These are phyloP conservation scores for Penicillium brevicompactum DNA, from an alignment of 2,329 filamentous ascomycete genomes.

Conservation along the genomic window DNA sequence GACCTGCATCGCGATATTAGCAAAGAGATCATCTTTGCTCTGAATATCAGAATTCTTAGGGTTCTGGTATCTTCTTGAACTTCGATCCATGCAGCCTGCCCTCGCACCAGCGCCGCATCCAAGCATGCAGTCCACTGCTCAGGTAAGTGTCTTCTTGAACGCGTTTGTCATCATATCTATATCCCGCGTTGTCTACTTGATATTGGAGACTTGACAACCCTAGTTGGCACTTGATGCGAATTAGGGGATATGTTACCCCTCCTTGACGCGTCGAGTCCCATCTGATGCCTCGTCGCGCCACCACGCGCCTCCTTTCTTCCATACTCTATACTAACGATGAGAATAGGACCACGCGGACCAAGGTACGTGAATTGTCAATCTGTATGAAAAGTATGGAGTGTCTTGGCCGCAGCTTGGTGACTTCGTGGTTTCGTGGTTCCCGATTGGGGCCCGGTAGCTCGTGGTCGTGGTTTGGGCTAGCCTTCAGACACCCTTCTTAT, in stretches of 20 bases:
- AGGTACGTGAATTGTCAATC: slow-evolving; percentile 36
- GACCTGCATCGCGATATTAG: slow-evolving; percentile 20
- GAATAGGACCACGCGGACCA: slow-evolving; percentile 48
- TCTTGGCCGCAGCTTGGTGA: background rate
- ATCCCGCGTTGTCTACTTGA: slow-evolving; percentile 1
- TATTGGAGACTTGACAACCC: background rate
- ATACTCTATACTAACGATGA: slow-evolving; percentile 15
- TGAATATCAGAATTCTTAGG: slow-evolving; percentile 6
- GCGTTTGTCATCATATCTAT: slow-evolving; percentile 41
- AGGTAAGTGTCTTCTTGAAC: slow-evolving; percentile 53
- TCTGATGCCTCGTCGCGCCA: background rate
- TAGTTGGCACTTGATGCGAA: background rate
- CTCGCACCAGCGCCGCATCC: slow-evolving; percentile 53
- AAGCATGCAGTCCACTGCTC: slow-evolving; percentile 52
- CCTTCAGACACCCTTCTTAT: background rate
- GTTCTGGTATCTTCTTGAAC: slow-evolving; percentile 7
- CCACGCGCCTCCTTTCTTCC: background rate
- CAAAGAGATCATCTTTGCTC: slow-evolving; percentile 12
- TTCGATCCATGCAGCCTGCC: slow-evolving; percentile 46
- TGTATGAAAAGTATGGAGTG: background rate
- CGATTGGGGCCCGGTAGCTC: background rate
- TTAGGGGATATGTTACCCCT: background rate
- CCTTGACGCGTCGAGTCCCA: slow-evolving; percentile 17
- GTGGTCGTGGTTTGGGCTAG: background rate
- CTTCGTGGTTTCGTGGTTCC: background rate